Conservation (phyloP, 2,329 filamentous ascomycete genomes). For the Fusarium chuoi region DNA sequence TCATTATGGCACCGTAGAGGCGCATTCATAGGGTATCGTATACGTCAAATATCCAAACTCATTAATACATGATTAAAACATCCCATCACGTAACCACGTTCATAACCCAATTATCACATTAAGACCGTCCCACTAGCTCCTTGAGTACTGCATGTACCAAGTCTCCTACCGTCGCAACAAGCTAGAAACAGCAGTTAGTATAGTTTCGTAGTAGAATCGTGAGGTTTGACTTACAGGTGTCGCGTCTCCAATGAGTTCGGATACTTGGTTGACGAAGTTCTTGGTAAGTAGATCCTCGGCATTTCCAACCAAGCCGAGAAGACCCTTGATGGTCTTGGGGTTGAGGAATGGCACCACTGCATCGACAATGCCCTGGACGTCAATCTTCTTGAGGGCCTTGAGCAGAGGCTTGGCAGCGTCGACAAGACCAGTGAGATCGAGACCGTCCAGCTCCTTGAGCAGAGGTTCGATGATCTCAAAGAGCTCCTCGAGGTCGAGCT, state of each 20-base stretch:
- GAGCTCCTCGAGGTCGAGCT: slow-evolving; percentile 52
- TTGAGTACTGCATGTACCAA: slow-evolving; percentile 48
- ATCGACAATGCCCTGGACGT: slow-evolving; percentile 51
- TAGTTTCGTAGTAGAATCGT: not conserved
- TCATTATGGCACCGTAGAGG: not conserved
- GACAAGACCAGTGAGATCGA: slow-evolving; percentile 50
- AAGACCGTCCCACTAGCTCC: slow-evolving; percentile 41
- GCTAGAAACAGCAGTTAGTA: slow-evolving; percentile 26
- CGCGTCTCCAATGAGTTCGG: slow-evolving; percentile 51
- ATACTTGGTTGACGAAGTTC: slow-evolving; percentile 55
- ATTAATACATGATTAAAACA: slow-evolving; percentile 6
- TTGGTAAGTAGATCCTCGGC: slow-evolving; percentile 52
- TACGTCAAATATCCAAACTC: slow-evolving; percentile 1
- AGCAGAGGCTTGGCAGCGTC: slow-evolving; percentile 51
- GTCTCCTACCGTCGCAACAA: slow-evolving; percentile 48
- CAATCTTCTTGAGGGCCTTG: slow-evolving; percentile 51
- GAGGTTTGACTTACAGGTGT: slow-evolving; percentile 29
- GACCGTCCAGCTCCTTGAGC: slow-evolving; percentile 48
- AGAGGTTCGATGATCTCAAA: slow-evolving; percentile 51
- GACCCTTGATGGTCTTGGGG: slow-evolving; percentile 50
- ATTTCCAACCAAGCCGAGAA: slow-evolving; percentile 49
- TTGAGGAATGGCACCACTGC: slow-evolving; percentile 54
- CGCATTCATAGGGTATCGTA: not conserved
- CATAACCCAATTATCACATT: not conserved
- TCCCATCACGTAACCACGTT: not conserved